Evolutionary conservation across 1,139 yeast genomes (phyloP), one percentile per base, ranked within the genome.

Genomic region (Trichomonascaceae sp.): DNA sequence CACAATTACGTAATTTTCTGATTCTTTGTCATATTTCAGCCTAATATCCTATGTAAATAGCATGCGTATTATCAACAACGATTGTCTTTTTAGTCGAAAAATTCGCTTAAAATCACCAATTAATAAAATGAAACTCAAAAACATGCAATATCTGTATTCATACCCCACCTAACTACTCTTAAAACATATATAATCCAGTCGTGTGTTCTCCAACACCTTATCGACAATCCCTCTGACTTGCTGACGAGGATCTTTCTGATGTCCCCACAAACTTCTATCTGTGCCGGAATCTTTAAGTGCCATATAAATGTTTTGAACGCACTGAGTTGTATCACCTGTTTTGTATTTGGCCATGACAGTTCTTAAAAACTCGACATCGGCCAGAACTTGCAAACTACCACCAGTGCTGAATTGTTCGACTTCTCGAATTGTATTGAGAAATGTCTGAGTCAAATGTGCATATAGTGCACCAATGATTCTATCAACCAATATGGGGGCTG

Each of bases 381-480:
- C 70, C 5, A 70, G 62, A 1, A 68, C 71, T 56, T 73, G 78
- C 43, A 73, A 59, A 47, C 69, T 62, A 2, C 77, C 78, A 10
- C 66, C 67, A 4, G 64, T 59, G 10, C 74, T 70, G 46, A 73
- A 68, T 32, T 57, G 55, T 51, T 73, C 76, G 8, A 73, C 59
- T 43, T 69, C 71, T 4, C 83, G 73, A 47, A 79, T 69, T 1
- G 71, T 66, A 39, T 74, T 75, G 50, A 79, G 70, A n/a, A 81
- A 58, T 15, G 71, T 66, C 39, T 71, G 69, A 2, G 80, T 68
- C 5, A 78, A 64, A 57, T 79, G 79, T 32, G 74, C 73, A 58
- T 77, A 75, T 15, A 82, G 70, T 49, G 75, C 79, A 22, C 71
- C 67, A 19, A 81, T 65, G 2, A 81, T 76, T 13, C 72, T 69